A percentile compares a stretch with the other conserved stretches of the same genome.
phyloP scores from a whole-genome alignment of 176 grass and related monocot genomes.

The Carex littledalei region DNA sequence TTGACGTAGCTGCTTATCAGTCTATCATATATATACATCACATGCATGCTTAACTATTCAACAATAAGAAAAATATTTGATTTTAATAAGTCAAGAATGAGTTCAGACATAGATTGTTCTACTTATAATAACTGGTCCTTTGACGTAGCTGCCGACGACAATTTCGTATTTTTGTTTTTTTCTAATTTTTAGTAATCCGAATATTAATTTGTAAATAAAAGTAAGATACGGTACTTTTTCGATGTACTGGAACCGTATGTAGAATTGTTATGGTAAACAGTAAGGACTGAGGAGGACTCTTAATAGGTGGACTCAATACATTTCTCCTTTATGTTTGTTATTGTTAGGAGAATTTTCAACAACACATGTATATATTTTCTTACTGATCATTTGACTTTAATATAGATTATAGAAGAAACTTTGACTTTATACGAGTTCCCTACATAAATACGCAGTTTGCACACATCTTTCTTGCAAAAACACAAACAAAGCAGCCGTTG shows the following conservation, averaged over 20 bases:
- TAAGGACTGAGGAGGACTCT: too few species aligned
- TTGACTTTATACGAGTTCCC: background rate
- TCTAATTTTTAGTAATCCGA: too few species aligned
- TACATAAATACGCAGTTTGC: background rate
- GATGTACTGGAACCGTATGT: too few species aligned
- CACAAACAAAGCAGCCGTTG: background rate
- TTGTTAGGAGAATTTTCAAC: too few species aligned
- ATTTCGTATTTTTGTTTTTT: background rate
- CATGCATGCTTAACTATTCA: background rate
- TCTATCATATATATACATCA: conserved; percentile 8
- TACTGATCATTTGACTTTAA: background rate
- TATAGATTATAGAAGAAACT: background rate
- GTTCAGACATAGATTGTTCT: background rate
- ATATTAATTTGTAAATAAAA: too few species aligned
- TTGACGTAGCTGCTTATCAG: conserved; percentile 6
- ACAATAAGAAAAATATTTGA: background rate
- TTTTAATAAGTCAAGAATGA: background rate
- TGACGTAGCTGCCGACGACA: background rate
- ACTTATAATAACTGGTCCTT: background rate
- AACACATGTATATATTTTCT: too few species aligned
- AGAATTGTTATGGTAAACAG: too few species aligned
- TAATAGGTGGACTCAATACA: too few species aligned
- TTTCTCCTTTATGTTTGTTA: too few species aligned
- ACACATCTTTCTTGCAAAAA: background rate
- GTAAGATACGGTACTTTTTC: too few species aligned